Evolutionary conservation across 2,329 filamentous ascomycete genomes (phyloP).

Genomic region (Xylariaceae sp.): DNA sequence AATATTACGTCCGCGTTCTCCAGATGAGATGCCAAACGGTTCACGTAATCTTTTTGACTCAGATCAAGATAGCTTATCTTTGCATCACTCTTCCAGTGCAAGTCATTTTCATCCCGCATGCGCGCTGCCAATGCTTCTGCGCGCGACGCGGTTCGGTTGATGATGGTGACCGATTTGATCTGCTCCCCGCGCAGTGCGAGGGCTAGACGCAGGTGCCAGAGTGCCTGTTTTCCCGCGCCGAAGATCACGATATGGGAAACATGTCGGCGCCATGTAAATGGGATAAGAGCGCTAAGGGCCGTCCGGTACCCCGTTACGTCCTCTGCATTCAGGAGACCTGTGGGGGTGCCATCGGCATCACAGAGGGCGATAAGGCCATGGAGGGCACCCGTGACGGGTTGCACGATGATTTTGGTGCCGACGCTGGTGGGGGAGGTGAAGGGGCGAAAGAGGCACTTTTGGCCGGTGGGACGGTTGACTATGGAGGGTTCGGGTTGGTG

Average conservation of each 20-base stretch:
- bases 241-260: conserved; percentile 10
- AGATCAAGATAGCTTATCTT: conserved; percentile 7
- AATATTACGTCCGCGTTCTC: conserved; percentile 10
- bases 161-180: conserved; percentile 9
- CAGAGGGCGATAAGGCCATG: conserved; percentile 17
- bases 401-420: conserved; percentile 15
- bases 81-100: conserved; percentile 10
- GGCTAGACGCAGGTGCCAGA: conserved; percentile 17
- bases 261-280: conserved; percentile 13
- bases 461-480: conserved; percentile 14
- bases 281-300: conserved; percentile 13
- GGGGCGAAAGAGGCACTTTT: conserved; percentile 18
- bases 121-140: conserved; percentile 4
- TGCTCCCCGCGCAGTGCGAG: conserved; percentile 16
- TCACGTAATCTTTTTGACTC: conserved; percentile 3
- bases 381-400: conserved; percentile 8
- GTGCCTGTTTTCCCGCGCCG: conserved; percentile 18
- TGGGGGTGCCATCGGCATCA: conserved; percentile 12
- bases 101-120: conserved; percentile 7
- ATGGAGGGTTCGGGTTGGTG: conserved; percentile 11
- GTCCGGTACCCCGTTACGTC: conserved; percentile 17
- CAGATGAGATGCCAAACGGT: background rate
- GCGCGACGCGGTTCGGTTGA: conserved; percentile 12
- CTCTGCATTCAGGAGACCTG: conserved; percentile 16
- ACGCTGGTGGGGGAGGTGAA: conserved; percentile 11